phyloP scores from a whole-genome alignment of 192 early-diverging fungal genomes.

The Coemansia reversa region DNA sequence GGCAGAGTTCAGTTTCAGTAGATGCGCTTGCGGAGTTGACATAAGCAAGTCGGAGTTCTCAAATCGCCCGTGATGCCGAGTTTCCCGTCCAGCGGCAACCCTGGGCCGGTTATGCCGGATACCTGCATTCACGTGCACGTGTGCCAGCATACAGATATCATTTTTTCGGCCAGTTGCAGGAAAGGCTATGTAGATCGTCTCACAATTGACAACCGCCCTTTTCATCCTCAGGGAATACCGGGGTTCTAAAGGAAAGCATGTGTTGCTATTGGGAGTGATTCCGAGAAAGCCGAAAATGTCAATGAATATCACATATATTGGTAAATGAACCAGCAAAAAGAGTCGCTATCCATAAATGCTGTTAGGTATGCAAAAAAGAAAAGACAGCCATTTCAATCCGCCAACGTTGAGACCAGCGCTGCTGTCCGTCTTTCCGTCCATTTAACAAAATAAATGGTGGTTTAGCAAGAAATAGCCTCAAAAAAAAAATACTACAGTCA shows the following conservation, averaged over 20 bases:
- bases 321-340: background rate
- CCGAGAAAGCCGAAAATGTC: background rate
- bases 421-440: background rate
- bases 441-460: background rate
- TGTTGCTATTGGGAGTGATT: background rate
- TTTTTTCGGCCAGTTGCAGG: background rate
- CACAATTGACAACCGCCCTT: background rate
- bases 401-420: background rate
- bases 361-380: background rate
- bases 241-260: background rate
- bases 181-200: background rate
- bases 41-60: background rate
- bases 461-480: background rate
- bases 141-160: background rate
- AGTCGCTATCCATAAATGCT: background rate
- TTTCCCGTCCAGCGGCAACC: background rate
- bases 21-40: background rate
- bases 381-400: background rate
- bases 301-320: background rate
- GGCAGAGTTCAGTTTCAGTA: background rate
- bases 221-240: background rate
- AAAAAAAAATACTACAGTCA: conserved; percentile 1
- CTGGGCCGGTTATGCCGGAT: background rate
- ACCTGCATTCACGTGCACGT: background rate
- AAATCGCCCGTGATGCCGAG: background rate